Evolutionary conservation across 2,329 filamentous ascomycete genomes (phyloP).

Genomic region (Epichloe scottii): DNA sequence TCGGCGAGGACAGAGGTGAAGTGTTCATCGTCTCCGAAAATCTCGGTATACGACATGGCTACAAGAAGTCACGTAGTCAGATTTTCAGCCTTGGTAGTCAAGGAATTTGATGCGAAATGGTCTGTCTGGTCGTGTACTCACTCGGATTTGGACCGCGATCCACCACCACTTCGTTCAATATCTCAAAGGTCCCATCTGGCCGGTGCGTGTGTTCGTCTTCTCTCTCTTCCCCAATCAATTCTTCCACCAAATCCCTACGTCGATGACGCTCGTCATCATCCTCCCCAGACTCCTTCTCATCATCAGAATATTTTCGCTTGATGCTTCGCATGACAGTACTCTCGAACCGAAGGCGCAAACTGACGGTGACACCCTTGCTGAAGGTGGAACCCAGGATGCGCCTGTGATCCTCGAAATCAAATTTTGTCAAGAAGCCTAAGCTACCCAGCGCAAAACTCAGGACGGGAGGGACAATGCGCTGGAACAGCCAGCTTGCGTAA

Average conservation of each 20-base stretch:
- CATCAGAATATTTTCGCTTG: constrained; percentile 24
- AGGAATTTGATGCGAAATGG: too few relatives aligned
- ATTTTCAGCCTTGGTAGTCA: too few relatives aligned
- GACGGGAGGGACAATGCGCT: constrained; percentile 86
- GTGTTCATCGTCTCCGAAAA: constrained; percentile 91
- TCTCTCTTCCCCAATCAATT: constrained; percentile 74
- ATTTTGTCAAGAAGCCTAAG: constrained; percentile 90
- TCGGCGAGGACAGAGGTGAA: constrained; percentile 91
- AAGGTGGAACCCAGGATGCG: constrained; percentile 61
- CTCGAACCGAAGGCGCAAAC: constrained; percentile 78
- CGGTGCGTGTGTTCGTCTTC: constrained; percentile 76
- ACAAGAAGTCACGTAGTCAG: background rate
- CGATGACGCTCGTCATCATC: constrained; percentile 25
- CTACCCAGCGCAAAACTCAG: constrained; percentile 86
- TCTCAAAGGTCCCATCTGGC: constrained; percentile 75
- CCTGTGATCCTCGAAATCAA: constrained; percentile 71
- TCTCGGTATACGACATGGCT: constrained; percentile 85
- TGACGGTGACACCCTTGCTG: constrained; percentile 74
- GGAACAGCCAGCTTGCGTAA: constrained; percentile 94
- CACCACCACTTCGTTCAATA: constrained; percentile 93
- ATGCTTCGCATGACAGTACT: constrained; percentile 82
- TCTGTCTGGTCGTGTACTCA: constrained; percentile 29
- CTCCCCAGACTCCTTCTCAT: constrained; percentile 17
- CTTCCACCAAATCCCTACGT: constrained; percentile 66
- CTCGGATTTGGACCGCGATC: constrained; percentile 88